Base-by-base conservation (phyloP, 2,329 filamentous ascomycete species). In the Metarhizium guizhouense region DNA sequence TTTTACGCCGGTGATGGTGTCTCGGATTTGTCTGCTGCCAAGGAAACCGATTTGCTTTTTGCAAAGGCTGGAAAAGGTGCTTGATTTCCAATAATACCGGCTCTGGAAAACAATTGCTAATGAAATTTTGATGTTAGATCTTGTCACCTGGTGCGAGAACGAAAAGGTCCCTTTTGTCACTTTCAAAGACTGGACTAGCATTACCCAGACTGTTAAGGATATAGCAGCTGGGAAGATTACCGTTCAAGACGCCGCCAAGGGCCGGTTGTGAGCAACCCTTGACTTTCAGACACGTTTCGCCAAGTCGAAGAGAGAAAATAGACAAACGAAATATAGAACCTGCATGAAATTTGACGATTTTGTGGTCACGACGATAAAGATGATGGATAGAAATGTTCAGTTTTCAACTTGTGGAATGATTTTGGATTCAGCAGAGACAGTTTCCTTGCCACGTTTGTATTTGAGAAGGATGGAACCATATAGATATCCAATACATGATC, bases 1-100 rank as follows among this genome's bases (percentile, higher is more conserved):
- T 90, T 97, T 70, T 99, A 99, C 66, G 93, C 94, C 36, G 94
- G 94, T 57, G 93, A 97, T 64, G 93, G 93, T 51, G 90, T 96
- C 4, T 95, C 89, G 3, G 93, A 97, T 68, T 77, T 97, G 53
- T 95, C 89, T 30, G 94, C 93, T 8, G 93, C 94, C 3, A 85
- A 87, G 63, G 92, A 97, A 77, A 96, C 92, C 2, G 91, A 97
- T 69, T 74, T 97, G 54, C 78, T 97, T 40, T 97, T 97, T 67
- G 93, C 93, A 54, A 96, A 96, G 79, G 86, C 88, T 61, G 93
- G 90, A 25, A 85, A 90, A 70, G 89, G 88, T 90, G 75, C 64
- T 78, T 66, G 40, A 13, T 34, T 34, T 50, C n/a, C 16, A 49
- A 48, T 29, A 10, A 6, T 16, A 45, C 5, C n/a, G 16, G 1